Base-by-base conservation (phyloP, 148 eudicot species). In the Polygonum aviculare region DNA sequence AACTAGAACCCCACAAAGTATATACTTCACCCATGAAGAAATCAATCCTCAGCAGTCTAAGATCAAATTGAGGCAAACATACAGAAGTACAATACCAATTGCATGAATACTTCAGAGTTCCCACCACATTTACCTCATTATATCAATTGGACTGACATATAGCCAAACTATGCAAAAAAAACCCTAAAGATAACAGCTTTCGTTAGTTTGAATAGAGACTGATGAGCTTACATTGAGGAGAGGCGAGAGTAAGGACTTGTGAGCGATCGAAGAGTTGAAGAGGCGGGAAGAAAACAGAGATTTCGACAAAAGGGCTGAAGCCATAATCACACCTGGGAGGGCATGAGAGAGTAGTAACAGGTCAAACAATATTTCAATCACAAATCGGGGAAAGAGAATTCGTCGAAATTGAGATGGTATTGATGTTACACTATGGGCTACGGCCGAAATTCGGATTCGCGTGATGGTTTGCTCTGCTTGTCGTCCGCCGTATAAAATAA, bases 311-410 rank as follows among this genome's bases (percentile, higher is more conserved):
- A 67, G 44, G 72, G 72, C 72, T 35, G 72, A 67, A 67, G 72
- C 72, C 72, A 67, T 67, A 36, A 33, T 67, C 72, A 67, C 7
- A 16, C 72, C 44, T 35, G 72, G 7, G 72, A 67, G 72, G 38
- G 72, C 72, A 67, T 67, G 72, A 38, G 72, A 67, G 71, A 67
- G 71, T 38, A 67, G 16, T n/a, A 67, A 67, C 41, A 36, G 45
- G 45, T 35, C 40, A 15, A 50, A 51, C 12, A 18, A 41, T 63
- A 74, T 1, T 19, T 26, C 31, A 59, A n/a, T 19, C 6, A 7
- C 7, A 12, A 62, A 62, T 62, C 69, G 39, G 39, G 6, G 22
- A 21, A 35, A 3, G 14, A 35, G 31, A 35, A 9, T 62, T 62
- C 39, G 69, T 62, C 69, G 19, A 54, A 54, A 54, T 54, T 54